A percentile compares a stretch with the other conserved stretches of the same genome.
Conservation (phyloP, 2,329 filamentous ascomycete genomes). For the Cyphellophora europaea region DNA sequence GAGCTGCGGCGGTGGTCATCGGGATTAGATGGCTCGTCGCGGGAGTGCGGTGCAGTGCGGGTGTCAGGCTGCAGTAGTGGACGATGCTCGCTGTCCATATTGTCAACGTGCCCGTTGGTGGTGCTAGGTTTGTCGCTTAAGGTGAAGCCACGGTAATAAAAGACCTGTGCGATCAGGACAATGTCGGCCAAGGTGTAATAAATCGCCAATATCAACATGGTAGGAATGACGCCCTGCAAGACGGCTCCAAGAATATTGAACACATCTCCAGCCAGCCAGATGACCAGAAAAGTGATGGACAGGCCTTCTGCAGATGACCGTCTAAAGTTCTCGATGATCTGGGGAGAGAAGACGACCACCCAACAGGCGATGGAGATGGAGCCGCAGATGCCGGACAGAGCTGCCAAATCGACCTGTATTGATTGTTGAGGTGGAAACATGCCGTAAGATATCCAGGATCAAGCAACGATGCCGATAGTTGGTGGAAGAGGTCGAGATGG, state of each 20-base stretch:
- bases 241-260: slow-evolving; percentile 95
- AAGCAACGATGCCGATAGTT: too few species aligned
- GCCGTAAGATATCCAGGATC: too few species aligned
- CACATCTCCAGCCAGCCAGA: slow-evolving; percentile 90
- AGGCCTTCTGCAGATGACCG: slow-evolving; percentile 77
- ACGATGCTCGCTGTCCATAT: slow-evolving; percentile 14
- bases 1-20: background rate
- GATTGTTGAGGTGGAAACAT: slow-evolving; percentile 29
- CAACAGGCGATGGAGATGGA: slow-evolving; percentile 96
- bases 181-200: slow-evolving; percentile 92
- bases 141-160: slow-evolving; percentile 84
- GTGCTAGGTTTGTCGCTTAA: slow-evolving; percentile 21
- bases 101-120: slow-evolving; percentile 1
- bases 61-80: slow-evolving; percentile 17
- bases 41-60: slow-evolving; percentile 8
- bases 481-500: too few species aligned
- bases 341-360: slow-evolving; percentile 95
- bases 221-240: slow-evolving; percentile 82
- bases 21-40: slow-evolving; percentile 7
- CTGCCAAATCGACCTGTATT: slow-evolving; percentile 70
- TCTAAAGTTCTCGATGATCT: slow-evolving; percentile 92
- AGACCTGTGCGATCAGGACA: slow-evolving; percentile 78
- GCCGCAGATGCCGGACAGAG: slow-evolving; percentile 85
- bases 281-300: slow-evolving; percentile 81
- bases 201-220: slow-evolving; percentile 89